Base-by-base conservation (phyloP, 352 stramenopile species). In the Aphanomyces stellatus region DNA sequence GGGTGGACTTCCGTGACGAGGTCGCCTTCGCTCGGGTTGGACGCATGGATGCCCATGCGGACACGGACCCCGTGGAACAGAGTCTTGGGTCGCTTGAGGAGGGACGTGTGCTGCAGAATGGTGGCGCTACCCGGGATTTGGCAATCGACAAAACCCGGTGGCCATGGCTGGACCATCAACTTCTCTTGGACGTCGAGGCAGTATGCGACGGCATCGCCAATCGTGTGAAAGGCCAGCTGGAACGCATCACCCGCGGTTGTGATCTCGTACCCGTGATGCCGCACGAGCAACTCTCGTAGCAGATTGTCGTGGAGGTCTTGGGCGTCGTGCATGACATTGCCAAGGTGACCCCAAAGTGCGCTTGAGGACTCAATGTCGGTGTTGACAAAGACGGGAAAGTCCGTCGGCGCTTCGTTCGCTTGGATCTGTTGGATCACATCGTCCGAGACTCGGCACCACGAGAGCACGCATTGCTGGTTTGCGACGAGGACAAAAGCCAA, bases 331-430 rank as follows among this genome's bases (percentile, higher is more conserved):
- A 88, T 86, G 33, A 81, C 69, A 3, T 51, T 33, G 2, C 70
- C 72, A 22, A 82, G 70, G 15, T 76, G 60, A 0, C 62, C 43
- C 79, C 79, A 87, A 5, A 87, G 69, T 49, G 71, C 62, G 11
- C 70, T 87, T 24, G 79, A 88, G 19, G 76, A 74, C 65, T 88
- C 78, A 51, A 85, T 85, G 66, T 88, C 79, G 8, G 79, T 88
- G 75, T 80, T 84, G 25, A 88, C 76, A 41, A 88, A 87, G 31
- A 88, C 76, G 4, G 78, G 80, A 19, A 82, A 75, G 19, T 65
- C 67, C 22, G 69, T 62, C 17, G 76, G 76, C 11, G 76, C 63
- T 2, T 65, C 57, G 53, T 46, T 51, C 62, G 22, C 51, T 49
- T 46, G 30, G 41, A 51, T 51, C 25, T 51, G 42, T 22, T 51